Percentiles rank a stretch among this genome's conserved stretches.
Conservation (phyloP, 2,329 filamentous ascomycete genomes). For the Blastomyces gilchristii region DNA sequence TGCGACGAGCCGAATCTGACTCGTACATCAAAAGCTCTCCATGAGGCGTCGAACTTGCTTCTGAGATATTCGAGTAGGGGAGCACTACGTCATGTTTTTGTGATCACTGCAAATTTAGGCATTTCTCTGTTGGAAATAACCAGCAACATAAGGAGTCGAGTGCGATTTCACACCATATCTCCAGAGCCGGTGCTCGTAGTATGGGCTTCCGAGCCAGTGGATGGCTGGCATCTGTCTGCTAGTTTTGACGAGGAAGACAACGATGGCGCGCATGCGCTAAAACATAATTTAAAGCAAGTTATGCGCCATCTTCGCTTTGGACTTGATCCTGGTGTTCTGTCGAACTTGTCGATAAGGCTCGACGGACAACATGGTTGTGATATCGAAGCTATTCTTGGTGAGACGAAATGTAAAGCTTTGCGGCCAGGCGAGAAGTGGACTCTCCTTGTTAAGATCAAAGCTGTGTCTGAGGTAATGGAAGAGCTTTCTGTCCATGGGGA, state of each 20-base stretch:
- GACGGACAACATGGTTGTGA: constrained; percentile 17
- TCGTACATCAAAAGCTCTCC: constrained; percentile 18
- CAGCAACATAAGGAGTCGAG: constrained; percentile 17
- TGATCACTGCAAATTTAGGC: constrained; percentile 21
- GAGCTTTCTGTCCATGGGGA: not conserved
- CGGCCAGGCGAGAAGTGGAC: constrained; percentile 27
- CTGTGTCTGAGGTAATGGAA: constrained; percentile 10
- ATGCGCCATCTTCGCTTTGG: constrained; percentile 24
- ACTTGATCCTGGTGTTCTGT: constrained; percentile 20
- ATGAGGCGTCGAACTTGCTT: constrained; percentile 21
- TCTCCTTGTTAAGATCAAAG: constrained; percentile 19
- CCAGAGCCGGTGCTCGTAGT: constrained; percentile 20
- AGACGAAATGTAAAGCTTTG: constrained; percentile 17
- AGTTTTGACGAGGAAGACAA: constrained; percentile 14
- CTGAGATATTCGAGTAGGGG: constrained; percentile 15
- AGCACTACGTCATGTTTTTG: constrained; percentile 27
- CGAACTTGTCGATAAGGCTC: constrained; percentile 20
- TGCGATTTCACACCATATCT: constrained; percentile 28
- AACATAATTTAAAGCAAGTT: constrained; percentile 17
- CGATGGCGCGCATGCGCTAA: constrained; percentile 15
- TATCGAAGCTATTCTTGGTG: constrained; percentile 19
- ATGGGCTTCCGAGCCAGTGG: constrained; percentile 9
- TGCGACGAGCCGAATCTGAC: constrained; percentile 7
- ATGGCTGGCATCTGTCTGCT: constrained; percentile 25
- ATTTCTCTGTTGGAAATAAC: constrained; percentile 15